phyloP scores from a whole-genome alignment of 140 eudicot species.

The Anethum foeniculum region DNA sequence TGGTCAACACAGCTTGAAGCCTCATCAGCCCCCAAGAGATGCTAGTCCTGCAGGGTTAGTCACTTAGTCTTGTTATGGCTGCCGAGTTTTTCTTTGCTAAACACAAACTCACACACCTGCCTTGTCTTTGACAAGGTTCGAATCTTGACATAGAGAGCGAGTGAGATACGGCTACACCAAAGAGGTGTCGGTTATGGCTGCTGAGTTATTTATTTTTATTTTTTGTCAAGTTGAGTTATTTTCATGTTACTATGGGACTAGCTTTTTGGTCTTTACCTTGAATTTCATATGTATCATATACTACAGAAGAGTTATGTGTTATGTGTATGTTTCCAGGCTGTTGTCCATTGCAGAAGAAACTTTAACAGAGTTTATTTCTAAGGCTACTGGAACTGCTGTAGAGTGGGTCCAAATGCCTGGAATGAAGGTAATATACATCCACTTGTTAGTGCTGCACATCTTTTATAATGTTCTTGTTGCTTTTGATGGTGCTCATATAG shows the following conservation, averaged over 20 bases:
- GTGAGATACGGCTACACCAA: too few relatives aligned
- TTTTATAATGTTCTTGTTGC: not conserved
- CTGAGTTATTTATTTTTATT: too few relatives aligned
- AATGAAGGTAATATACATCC: slow-evolving; percentile 65
- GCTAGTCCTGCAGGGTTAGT: slow-evolving; percentile 99
- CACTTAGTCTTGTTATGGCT: slow-evolving; percentile 27
- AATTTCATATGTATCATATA: too few relatives aligned
- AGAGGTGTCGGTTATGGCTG: too few relatives aligned
- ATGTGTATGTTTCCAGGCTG: slow-evolving; percentile 44
- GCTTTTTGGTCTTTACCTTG: too few relatives aligned
- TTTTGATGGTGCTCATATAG: slow-evolving; percentile 1
- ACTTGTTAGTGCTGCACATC: not conserved
- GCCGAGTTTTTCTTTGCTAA: not conserved
- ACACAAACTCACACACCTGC: too few relatives aligned
- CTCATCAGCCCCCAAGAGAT: slow-evolving; percentile 81
- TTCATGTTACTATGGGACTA: too few relatives aligned
- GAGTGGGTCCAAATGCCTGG: slow-evolving; percentile 99
- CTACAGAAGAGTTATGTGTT: too few relatives aligned
- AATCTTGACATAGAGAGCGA: too few relatives aligned
- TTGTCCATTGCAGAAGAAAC: slow-evolving; percentile 99
- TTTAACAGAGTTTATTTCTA: slow-evolving; percentile 99
- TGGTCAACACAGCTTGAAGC: slow-evolving; percentile 79
- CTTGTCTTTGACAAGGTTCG: too few relatives aligned
- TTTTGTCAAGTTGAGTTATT: too few relatives aligned
- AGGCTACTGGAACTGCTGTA: slow-evolving; percentile 99